Conservation (phyloP, 108 stramenopile genomes). For the Fragilaria radians region DNA sequence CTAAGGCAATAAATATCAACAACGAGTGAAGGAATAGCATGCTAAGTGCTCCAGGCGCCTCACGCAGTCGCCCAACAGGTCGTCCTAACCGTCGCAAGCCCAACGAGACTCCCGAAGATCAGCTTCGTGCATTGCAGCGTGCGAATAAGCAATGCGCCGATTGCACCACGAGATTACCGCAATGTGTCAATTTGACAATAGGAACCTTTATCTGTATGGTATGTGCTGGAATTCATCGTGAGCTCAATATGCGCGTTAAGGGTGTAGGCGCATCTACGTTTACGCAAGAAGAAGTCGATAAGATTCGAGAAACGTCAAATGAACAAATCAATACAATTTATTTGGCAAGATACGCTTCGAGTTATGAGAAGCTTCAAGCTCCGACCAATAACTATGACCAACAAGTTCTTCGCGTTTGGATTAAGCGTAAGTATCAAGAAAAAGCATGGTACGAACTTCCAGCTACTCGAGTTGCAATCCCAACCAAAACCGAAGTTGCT, state of each 20-base stretch:
- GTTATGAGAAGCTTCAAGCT: constrained; percentile 33
- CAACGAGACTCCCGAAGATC: constrained; percentile 29
- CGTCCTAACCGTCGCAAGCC: constrained; percentile 30
- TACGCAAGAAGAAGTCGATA: constrained; percentile 56
- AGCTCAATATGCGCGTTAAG: constrained; percentile 71
- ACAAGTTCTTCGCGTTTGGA: constrained; percentile 59
- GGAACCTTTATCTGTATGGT: constrained; percentile 74
- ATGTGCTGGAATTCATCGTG: constrained; percentile 77
- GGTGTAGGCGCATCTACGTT: constrained; percentile 75
- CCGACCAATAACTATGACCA: constrained; percentile 57
- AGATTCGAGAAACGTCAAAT: constrained; percentile 41
- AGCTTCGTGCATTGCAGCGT: constrained; percentile 41
- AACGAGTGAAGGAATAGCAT: no score
- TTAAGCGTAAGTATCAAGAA: constrained; percentile 64
- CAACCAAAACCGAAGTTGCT: constrained; percentile 14
- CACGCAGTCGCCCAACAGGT: constrained; percentile 10
- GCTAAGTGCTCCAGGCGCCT: constrained; percentile 33
- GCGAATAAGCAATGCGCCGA: constrained; percentile 78
- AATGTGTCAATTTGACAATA: constrained; percentile 65
- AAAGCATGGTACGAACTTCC: constrained; percentile 49
- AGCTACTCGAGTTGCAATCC: constrained; percentile 33
- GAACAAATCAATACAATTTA: constrained; percentile 63
- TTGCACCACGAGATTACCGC: constrained; percentile 64
- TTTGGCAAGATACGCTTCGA: constrained; percentile 53
- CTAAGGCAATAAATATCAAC: no score